A percentile compares a stretch with the other conserved stretches of the same genome.
Evolutionary conservation across 2,329 filamentous ascomycete species (phyloP).

Genomic region (Mariannaea elegans): DNA sequence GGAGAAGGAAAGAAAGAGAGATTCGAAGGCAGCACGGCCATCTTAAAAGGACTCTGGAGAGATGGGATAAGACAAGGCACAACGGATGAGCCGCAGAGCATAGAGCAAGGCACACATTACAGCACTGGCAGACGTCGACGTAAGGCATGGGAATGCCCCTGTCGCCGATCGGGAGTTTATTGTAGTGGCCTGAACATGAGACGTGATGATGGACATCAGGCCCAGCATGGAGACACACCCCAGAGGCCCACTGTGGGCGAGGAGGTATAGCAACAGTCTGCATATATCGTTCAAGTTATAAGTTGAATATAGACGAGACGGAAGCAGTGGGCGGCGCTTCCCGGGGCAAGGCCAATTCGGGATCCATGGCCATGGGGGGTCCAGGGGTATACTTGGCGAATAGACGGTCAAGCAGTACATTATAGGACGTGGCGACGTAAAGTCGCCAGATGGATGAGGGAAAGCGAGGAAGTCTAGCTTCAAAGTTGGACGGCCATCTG

Average conservation of each 20-base stretch:
- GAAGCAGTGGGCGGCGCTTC: slow-evolving; percentile 3
- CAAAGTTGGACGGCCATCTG: slow-evolving; percentile 15
- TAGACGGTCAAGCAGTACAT: neutral
- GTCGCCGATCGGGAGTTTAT: slow-evolving; percentile 37
- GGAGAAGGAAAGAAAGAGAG: slow-evolving; percentile 18
- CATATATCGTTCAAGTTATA: slow-evolving; percentile 1
- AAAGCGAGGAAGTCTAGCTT: slow-evolving; percentile 7
- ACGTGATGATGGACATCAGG: slow-evolving; percentile 32
- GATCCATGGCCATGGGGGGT: neutral
- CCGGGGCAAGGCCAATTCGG: slow-evolving; percentile 8
- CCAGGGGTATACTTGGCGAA: slow-evolving; percentile 4
- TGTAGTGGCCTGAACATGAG: slow-evolving; percentile 40
- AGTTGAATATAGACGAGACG: slow-evolving; percentile 24
- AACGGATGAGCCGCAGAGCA: slow-evolving; percentile 12
- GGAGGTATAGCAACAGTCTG: slow-evolving; percentile 13
- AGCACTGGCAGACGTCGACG: slow-evolving; percentile 25
- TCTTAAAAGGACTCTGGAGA: slow-evolving; percentile 22
- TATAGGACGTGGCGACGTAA: slow-evolving; percentile 6
- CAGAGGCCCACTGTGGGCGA: slow-evolving; percentile 16
- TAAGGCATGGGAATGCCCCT: slow-evolving; percentile 24
- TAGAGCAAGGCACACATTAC: slow-evolving; percentile 9
- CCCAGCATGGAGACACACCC: slow-evolving; percentile 13
- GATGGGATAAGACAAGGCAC: neutral
- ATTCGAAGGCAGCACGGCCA: slow-evolving; percentile 21
- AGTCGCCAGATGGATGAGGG: slow-evolving; percentile 7